A percentile compares a stretch with the other conserved stretches of the same genome.
Evolutionary conservation across 2,329 filamentous ascomycete genomes (phyloP).

Genomic region (Rhytidhysteron rufulum): DNA sequence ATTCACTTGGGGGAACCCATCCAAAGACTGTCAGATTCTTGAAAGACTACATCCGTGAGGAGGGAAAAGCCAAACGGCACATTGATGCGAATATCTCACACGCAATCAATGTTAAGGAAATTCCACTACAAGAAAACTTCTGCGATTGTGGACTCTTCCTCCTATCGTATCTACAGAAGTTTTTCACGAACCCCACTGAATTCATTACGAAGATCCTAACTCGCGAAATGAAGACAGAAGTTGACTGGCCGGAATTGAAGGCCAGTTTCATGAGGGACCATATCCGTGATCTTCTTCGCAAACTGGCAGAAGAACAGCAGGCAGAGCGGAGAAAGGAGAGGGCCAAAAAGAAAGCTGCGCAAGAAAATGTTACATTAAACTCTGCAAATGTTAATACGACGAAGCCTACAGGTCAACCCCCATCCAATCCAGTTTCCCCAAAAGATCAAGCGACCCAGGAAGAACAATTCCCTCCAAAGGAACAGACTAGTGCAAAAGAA

Average conservation of each 20-base stretch:
- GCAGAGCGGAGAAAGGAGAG: slow-evolving; percentile 36
- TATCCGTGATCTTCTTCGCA: slow-evolving; percentile 64
- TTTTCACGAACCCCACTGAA: slow-evolving; percentile 67
- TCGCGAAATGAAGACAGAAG: slow-evolving; percentile 56
- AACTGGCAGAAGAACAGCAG: slow-evolving; percentile 58
- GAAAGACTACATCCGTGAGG: slow-evolving; percentile 71
- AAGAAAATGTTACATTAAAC: background rate
- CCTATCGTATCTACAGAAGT: slow-evolving; percentile 77
- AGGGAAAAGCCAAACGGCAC: slow-evolving; percentile 63
- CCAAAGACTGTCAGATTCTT: slow-evolving; percentile 62
- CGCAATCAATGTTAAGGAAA: slow-evolving; percentile 65
- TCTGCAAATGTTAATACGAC: background rate
- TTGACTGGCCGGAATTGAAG: slow-evolving; percentile 53
- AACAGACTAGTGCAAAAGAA: background rate
- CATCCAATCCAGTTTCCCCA: too few relatives aligned
- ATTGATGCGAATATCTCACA: slow-evolving; percentile 46
- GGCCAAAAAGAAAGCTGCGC: slow-evolving; percentile 7
- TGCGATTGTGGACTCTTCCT: slow-evolving; percentile 89
- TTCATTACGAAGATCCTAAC: slow-evolving; percentile 67
- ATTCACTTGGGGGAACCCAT: slow-evolving; percentile 71
- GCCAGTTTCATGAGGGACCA: slow-evolving; percentile 58
- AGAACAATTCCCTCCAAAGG: too few relatives aligned
- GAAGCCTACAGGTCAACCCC: background rate
- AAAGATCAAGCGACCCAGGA: too few relatives aligned
- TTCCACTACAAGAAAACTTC: slow-evolving; percentile 78